A percentile compares a stretch with the other conserved stretches of the same genome.
Evolutionary conservation across 768 basidiomycete genomes (phyloP).

Genomic region (Coprinopsis sp.): DNA sequence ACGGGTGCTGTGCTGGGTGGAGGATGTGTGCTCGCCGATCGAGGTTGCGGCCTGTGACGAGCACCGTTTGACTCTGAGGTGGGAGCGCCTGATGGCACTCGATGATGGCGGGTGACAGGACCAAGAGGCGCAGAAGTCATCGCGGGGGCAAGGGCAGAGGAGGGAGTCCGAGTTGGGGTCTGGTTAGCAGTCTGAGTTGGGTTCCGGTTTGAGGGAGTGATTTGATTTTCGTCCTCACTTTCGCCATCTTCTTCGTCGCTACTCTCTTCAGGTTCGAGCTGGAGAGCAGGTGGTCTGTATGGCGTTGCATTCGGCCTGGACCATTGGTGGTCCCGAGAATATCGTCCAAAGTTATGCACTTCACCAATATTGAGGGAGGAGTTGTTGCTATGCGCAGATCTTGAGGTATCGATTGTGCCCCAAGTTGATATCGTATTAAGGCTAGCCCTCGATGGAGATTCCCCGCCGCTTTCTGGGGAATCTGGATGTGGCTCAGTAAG

Average conservation of each 20-base stretch:
- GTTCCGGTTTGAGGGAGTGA: background rate
- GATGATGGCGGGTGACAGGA: background rate
- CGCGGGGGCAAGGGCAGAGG: background rate
- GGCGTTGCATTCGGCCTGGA: background rate
- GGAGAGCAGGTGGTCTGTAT: background rate
- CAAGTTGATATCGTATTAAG: no score
- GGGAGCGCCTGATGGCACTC: no score
- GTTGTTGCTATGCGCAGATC: no score
- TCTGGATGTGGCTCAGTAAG: no score
- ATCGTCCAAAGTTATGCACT: no score
- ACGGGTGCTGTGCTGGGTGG: slow-evolving; percentile 5
- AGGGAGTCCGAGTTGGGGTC: background rate
- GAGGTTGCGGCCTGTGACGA: no score
- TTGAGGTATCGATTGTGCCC: no score
- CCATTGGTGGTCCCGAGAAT: background rate
- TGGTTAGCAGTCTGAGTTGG: background rate
- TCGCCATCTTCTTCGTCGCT: background rate
- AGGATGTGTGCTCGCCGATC: no score
- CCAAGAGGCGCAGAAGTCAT: background rate
- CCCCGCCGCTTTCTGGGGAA: no score
- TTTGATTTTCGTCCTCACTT: background rate
- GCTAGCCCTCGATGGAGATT: no score
- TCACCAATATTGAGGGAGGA: no score
- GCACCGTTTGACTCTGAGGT: no score
- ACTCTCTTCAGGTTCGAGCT: background rate